Evolutionary conservation across 2,329 filamentous ascomycete genomes (phyloP).

Genomic region (Diplocarpon rosae): DNA sequence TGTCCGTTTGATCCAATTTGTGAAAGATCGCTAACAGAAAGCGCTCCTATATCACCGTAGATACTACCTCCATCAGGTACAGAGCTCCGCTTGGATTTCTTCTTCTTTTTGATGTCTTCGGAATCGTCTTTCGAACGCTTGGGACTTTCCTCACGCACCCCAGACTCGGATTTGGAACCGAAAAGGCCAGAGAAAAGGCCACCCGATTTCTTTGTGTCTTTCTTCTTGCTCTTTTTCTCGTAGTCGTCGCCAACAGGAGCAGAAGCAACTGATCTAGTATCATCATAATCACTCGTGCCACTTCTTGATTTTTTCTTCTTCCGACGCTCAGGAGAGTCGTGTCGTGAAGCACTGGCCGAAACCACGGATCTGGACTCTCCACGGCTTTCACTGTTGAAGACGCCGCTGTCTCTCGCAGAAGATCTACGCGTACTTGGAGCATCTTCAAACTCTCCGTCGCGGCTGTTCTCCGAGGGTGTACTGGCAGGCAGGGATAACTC

Average conservation of each 20-base stretch:
- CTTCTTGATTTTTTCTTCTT: constrained; percentile 30
- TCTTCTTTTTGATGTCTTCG: constrained; percentile 25
- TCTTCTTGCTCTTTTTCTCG: constrained; percentile 28
- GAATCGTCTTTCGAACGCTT: constrained; percentile 21
- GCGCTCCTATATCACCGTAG: constrained; percentile 17
- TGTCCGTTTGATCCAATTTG: constrained; percentile 20
- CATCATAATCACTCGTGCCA: constrained; percentile 35
- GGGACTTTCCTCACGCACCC: constrained; percentile 18
- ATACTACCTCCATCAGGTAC: constrained; percentile 19
- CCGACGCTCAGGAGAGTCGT: constrained; percentile 24
- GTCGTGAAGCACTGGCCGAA: constrained; percentile 32
- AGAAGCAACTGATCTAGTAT: constrained; percentile 36
- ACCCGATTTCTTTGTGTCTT: constrained; percentile 27
- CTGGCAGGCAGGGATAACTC: constrained; percentile 23
- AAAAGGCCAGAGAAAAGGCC: constrained; percentile 36
- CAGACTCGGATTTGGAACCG: constrained; percentile 29
- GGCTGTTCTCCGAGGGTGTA: constrained; percentile 22
- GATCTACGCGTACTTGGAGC: constrained; percentile 27
- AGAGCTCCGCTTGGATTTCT: constrained; percentile 26
- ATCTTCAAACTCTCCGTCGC: constrained; percentile 27
- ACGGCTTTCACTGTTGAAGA: constrained; percentile 31
- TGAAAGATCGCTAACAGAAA: constrained; percentile 19
- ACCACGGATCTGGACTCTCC: constrained; percentile 37
- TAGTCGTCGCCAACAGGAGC: constrained; percentile 29
- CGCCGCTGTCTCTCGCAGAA: constrained; percentile 31